Evolutionary conservation across 129 eudicot species (phyloP).

Genomic region (Silybum marianum): DNA sequence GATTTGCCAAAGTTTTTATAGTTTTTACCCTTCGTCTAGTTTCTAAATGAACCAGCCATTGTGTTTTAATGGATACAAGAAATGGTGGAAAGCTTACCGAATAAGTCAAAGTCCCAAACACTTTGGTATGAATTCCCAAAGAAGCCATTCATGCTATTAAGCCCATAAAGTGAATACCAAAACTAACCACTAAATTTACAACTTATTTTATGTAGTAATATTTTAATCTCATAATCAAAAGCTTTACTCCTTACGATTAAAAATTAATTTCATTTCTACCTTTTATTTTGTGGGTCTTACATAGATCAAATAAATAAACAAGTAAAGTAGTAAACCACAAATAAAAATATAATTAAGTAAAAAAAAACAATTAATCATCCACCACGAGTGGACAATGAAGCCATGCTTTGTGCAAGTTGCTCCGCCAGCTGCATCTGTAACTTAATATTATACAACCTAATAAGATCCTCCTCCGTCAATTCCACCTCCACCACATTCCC

Average conservation of each 20-base stretch:
- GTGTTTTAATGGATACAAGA: too few relatives aligned
- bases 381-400: slow-evolving; percentile 14
- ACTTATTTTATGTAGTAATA: too few relatives aligned
- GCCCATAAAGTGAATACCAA: too few relatives aligned
- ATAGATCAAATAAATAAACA: neutral
- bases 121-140: too few relatives aligned
- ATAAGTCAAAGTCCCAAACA: too few relatives aligned
- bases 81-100: too few relatives aligned
- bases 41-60: too few relatives aligned
- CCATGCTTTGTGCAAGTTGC: slow-evolving; percentile 40
- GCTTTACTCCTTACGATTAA: neutral
- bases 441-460: slow-evolving; percentile 35
- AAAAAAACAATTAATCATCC: neutral
- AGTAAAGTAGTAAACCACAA: neutral
- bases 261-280: neutral
- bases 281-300: neutral
- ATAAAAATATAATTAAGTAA: neutral
- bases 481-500: slow-evolving; percentile 38
- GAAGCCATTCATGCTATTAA: too few relatives aligned
- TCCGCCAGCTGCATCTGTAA: slow-evolving; percentile 44
- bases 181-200: too few relatives aligned
- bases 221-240: neutral
- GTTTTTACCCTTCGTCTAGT: too few relatives aligned
- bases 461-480: slow-evolving; percentile 36
- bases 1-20: too few relatives aligned